Percentiles rank a stretch among this genome's conserved stretches.
These are phyloP conservation scores for Globisporangium paddicum DNA, from an alignment of 352 stramenopile genomes.

Conservation along the genomic window DNA sequence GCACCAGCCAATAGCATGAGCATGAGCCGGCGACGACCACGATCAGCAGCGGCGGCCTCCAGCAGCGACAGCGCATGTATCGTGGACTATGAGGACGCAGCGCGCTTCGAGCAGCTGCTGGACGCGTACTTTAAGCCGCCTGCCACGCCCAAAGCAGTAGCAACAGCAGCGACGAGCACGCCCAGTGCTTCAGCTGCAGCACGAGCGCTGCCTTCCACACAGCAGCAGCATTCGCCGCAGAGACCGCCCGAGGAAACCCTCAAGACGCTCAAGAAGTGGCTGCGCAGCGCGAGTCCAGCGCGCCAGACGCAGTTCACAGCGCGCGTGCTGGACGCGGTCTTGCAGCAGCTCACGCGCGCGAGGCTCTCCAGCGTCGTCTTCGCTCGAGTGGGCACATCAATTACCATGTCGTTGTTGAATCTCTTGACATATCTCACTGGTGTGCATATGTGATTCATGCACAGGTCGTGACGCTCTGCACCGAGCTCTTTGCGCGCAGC, in stretches of 20 bases:
- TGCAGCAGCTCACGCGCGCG: conserved; percentile 21
- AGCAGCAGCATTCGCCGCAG: background rate
- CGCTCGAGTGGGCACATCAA: conserved; percentile 10
- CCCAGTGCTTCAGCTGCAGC: background rate
- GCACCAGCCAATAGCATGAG: too few relatives aligned
- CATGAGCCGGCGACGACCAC: background rate
- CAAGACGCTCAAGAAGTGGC: conserved; percentile 26
- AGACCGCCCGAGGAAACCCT: conserved; percentile 12
- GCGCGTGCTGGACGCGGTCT: conserved; percentile 13
- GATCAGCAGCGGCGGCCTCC: background rate
- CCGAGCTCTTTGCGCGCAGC: conserved; percentile 58
- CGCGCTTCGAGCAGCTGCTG: conserved; percentile 21
- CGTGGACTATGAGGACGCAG: conserved; percentile 13
- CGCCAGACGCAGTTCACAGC: conserved; percentile 25
- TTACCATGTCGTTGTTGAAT: too few relatives aligned
- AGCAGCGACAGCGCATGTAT: background rate
- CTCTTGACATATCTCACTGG: too few relatives aligned
- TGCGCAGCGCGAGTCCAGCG: conserved; percentile 21
- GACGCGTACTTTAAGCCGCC: conserved; percentile 20
- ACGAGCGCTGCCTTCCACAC: background rate
- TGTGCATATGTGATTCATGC: background rate
- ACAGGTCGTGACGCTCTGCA: conserved; percentile 26
- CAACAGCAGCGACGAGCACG: conserved; percentile 1
- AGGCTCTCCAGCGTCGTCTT: conserved; percentile 16
- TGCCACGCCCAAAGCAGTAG: background rate